Percentiles rank a stretch among this genome's conserved stretches.
Evolutionary conservation across 1,139 yeast species (phyloP).

Genomic region (Blastobotrys illinoisensis): DNA sequence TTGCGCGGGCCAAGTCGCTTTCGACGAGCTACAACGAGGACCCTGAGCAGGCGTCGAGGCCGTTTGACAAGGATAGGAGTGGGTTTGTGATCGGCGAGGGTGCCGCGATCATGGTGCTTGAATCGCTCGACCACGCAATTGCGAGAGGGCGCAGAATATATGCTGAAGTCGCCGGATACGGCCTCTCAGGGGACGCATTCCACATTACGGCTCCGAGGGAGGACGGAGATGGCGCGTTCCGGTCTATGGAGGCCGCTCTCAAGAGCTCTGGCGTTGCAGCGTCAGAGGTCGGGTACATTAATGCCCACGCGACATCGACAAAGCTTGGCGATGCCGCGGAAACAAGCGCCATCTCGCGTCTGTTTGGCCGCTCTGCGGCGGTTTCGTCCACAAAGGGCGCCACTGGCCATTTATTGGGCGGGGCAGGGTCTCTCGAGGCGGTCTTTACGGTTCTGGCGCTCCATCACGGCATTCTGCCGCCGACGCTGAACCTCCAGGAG

Average conservation of each 20-base stretch:
- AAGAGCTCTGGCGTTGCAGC: constrained; percentile 43
- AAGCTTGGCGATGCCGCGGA: constrained; percentile 86
- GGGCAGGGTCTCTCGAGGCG: constrained; percentile 93
- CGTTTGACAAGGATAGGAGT: constrained; percentile 70
- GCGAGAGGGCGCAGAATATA: constrained; percentile 54
- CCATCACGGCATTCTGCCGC: constrained; percentile 57
- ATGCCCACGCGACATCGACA: constrained; percentile 98
- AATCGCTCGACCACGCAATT: constrained; percentile 69
- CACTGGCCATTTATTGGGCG: constrained; percentile 90
- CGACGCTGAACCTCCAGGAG: constrained; percentile 64
- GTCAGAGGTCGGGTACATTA: constrained; percentile 61
- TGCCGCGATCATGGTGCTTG: constrained; percentile 72
- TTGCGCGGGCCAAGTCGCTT: constrained; percentile 82
- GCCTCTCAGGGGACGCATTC: constrained; percentile 84
- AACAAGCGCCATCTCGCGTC: constrained; percentile 56
- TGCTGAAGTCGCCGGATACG: constrained; percentile 83
- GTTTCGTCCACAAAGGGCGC: constrained; percentile 88
- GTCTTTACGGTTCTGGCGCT: constrained; percentile 71
- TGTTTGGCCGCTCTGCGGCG: constrained; percentile 36
- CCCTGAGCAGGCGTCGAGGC: constrained; percentile 71
- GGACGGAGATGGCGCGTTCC: constrained; percentile 76
- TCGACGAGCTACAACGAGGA: constrained; percentile 56
- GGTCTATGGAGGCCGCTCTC: constrained; percentile 79
- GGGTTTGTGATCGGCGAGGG: constrained; percentile 98
- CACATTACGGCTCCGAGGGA: constrained; percentile 90